phyloP scores from a whole-genome alignment of 2,329 filamentous ascomycete genomes.

The Curvularia hawaiiensis region DNA sequence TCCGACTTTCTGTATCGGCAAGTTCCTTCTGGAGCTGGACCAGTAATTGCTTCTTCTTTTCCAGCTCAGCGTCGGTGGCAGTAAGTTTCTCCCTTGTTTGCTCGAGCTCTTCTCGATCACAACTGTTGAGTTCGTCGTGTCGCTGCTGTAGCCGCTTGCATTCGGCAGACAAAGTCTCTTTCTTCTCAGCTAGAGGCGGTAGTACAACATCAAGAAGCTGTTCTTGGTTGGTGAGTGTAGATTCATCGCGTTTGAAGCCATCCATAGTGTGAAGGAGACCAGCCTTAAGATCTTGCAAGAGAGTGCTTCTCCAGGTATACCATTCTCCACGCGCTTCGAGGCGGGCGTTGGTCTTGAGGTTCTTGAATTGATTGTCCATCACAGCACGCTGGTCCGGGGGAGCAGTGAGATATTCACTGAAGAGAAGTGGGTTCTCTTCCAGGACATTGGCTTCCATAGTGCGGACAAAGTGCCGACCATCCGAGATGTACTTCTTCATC shows the following conservation, averaged over 20 bases:
- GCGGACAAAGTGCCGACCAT: constrained; percentile 85
- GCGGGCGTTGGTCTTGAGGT: constrained; percentile 91
- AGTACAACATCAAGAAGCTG: constrained; percentile 69
- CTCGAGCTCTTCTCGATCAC: constrained; percentile 79
- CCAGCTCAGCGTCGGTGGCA: constrained; percentile 69
- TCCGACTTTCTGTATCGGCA: constrained; percentile 67
- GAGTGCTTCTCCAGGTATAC: constrained; percentile 96
- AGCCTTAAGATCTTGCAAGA: constrained; percentile 80
- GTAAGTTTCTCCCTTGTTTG: constrained; percentile 72
- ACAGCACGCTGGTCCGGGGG: constrained; percentile 79
- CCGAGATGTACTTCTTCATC: constrained; percentile 94
- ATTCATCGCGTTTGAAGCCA: constrained; percentile 77
- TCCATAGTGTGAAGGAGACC: constrained; percentile 76
- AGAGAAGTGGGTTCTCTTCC: constrained; percentile 87
- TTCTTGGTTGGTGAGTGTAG: constrained; percentile 70
- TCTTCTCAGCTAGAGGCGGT: constrained; percentile 66
- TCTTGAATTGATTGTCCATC: constrained; percentile 98
- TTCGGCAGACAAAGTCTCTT: constrained; percentile 67
- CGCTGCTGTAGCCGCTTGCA: constrained; percentile 70
- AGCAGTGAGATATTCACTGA: constrained; percentile 88
- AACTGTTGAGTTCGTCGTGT: constrained; percentile 76
- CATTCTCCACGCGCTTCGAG: constrained; percentile 93
- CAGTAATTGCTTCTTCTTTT: constrained; percentile 70
- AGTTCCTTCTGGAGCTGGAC: constrained; percentile 70
- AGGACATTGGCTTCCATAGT: constrained; percentile 89